Conservation (phyloP, 2,329 filamentous ascomycete genomes). For the Hypoxylon sp. region DNA sequence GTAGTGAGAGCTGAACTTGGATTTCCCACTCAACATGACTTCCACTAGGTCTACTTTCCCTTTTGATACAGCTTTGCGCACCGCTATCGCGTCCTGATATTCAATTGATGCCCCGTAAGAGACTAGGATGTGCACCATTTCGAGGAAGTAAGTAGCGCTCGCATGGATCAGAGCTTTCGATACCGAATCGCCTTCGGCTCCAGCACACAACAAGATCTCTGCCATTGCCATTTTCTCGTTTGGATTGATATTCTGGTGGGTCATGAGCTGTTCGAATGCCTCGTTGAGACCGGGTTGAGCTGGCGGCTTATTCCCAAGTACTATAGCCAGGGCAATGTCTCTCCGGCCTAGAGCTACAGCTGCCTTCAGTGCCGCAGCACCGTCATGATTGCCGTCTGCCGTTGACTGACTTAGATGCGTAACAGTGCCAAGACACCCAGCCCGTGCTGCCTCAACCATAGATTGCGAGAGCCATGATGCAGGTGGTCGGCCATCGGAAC, state of each 20-base stretch:
- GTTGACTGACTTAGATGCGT: constrained; percentile 64
- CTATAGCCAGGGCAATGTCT: constrained; percentile 68
- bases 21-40: constrained; percentile 61
- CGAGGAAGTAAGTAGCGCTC: constrained; percentile 63
- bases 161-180: constrained; percentile 64
- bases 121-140: constrained; percentile 68
- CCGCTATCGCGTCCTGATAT: constrained; percentile 63
- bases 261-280: constrained; percentile 63
- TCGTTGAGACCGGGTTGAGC: constrained; percentile 62
- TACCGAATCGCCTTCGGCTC: constrained; percentile 65
- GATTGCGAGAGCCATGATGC: constrained; percentile 61
- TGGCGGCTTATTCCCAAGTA: constrained; percentile 67
- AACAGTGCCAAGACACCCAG: constrained; percentile 65
- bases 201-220: constrained; percentile 70
- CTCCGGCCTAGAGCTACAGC: constrained; percentile 64
- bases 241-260: constrained; percentile 61
- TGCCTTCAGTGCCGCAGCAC: constrained; percentile 64
- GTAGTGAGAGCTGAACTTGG: constrained; percentile 58
- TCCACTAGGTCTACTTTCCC: constrained; percentile 62
- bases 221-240: constrained; percentile 65
- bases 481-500: constrained; percentile 63
- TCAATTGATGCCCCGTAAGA: constrained; percentile 68
- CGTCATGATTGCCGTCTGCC: constrained; percentile 66
- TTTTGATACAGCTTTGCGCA: constrained; percentile 63
- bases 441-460: constrained; percentile 65